phyloP scores from a whole-genome alignment of 371 early-diverging fungal species.

The Mucor indicus region DNA sequence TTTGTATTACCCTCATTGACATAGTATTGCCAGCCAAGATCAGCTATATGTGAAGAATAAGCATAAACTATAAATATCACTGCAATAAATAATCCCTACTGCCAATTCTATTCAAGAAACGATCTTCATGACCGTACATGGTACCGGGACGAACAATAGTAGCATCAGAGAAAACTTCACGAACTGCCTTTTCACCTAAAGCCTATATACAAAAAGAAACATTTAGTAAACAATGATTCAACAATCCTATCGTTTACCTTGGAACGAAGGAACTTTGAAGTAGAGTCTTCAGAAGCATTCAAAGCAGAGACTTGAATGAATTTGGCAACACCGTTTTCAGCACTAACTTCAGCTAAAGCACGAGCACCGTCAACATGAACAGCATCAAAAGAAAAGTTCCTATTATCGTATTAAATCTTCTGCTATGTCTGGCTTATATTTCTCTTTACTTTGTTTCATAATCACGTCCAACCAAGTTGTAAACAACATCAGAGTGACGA shows the following conservation, averaged over 20 bases:
- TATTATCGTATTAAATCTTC: conserved; percentile 12
- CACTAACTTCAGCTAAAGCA: conserved; percentile 75
- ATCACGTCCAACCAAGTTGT: conserved; percentile 92
- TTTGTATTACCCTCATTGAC: conserved; percentile 73
- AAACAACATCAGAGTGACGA: conserved; percentile 91
- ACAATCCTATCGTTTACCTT: conserved; percentile 78
- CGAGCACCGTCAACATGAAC: conserved; percentile 87
- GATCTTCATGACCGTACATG: conserved; percentile 92
- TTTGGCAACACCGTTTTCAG: conserved; percentile 81
- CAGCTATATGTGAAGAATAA: conserved; percentile 12
- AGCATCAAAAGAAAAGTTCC: conserved; percentile 86
- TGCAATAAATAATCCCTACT: conserved; percentile 37
- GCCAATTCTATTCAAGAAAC: conserved; percentile 89
- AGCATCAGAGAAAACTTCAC: conserved; percentile 85
- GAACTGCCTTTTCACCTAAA: conserved; percentile 87
- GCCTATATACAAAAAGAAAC: conserved; percentile 47
- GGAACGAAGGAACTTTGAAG: conserved; percentile 75
- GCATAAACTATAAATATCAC: background rate
- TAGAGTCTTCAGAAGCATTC: conserved; percentile 76
- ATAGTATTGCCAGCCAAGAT: conserved; percentile 62
- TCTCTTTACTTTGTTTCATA: conserved; percentile 79
- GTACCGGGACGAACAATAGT: conserved; percentile 91
- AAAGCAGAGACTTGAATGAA: conserved; percentile 91
- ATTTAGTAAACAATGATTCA: too few relatives aligned
- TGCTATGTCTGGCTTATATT: background rate